These are phyloP conservation scores for Aspergillus quadrilineatus DNA, from an alignment of 2,329 filamentous ascomycete species.

Conservation along the genomic window DNA sequence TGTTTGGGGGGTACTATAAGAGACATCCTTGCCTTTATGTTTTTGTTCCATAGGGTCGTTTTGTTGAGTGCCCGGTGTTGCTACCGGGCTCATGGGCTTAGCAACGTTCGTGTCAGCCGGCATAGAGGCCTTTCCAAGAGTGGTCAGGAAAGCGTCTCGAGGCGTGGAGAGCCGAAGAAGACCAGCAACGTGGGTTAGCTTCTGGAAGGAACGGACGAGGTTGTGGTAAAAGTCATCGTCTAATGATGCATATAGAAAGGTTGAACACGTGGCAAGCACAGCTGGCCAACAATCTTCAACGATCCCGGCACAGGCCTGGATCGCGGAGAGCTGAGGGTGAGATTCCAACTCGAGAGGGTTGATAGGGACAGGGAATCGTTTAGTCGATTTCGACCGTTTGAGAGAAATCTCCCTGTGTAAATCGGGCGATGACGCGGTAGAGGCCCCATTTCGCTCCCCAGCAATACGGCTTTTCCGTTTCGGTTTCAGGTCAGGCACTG, in stretches of 20 bases:
- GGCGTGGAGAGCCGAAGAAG: conserved; percentile 80
- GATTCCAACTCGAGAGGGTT: conserved; percentile 78
- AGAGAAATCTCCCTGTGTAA: conserved; percentile 32
- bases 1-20: conserved; percentile 26
- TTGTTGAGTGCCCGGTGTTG: conserved; percentile 23
- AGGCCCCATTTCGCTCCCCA: conserved; percentile 39
- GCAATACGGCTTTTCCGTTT: conserved; percentile 46
- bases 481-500: conserved; percentile 69
- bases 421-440: conserved; percentile 28
- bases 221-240: conserved; percentile 94
- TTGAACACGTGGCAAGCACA: conserved; percentile 89
- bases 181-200: conserved; percentile 91
- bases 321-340: conserved; percentile 68
- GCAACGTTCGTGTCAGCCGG: conserved; percentile 63
- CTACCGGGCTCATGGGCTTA: conserved; percentile 22
- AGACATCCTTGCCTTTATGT: conserved; percentile 27
- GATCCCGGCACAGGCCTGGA: conserved; percentile 75
- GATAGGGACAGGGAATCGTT: conserved; percentile 54
- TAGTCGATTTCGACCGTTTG: conserved; percentile 26
- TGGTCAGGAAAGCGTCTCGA: conserved; percentile 91
- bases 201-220: conserved; percentile 88
- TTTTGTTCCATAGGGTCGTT: conserved; percentile 31
- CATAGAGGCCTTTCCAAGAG: conserved; percentile 87
- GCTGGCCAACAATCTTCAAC: conserved; percentile 95
- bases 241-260: conserved; percentile 86